Evolutionary conservation across 352 stramenopile genomes (phyloP).

Genomic region (Phytophthora idaei): DNA sequence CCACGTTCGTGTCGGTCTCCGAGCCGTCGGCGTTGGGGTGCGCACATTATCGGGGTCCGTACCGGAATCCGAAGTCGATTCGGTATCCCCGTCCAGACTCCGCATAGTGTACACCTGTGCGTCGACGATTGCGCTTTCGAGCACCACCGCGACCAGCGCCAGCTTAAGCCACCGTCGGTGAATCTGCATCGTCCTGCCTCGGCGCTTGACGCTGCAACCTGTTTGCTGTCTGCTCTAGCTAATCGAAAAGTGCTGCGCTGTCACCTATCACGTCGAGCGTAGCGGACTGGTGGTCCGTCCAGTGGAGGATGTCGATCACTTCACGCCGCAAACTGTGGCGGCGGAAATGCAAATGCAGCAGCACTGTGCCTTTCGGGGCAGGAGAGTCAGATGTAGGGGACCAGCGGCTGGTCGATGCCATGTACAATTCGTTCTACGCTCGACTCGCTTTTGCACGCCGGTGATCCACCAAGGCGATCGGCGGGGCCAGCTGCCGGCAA

Average conservation of each 20-base stretch:
- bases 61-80: neutral
- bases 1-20: constrained; percentile 21
- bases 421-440: constrained; percentile 31
- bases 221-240: constrained; percentile 7
- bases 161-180: constrained; percentile 34
- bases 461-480: constrained; percentile 34
- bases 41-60: neutral
- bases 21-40: constrained; percentile 27
- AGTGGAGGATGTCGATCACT: constrained; percentile 11
- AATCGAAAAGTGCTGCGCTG: constrained; percentile 23
- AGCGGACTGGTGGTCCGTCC: constrained; percentile 16
- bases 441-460: constrained; percentile 35
- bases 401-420: constrained; percentile 17
- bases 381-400: constrained; percentile 41
- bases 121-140: constrained; percentile 7
- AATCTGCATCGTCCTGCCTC: constrained; percentile 32
- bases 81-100: constrained; percentile 16
- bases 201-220: constrained; percentile 3
- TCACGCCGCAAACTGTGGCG: constrained; percentile 15
- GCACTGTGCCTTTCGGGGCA: constrained; percentile 14
- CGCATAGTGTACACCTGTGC: constrained; percentile 35
- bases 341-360: constrained; percentile 29
- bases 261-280: constrained; percentile 15
- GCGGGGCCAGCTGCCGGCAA: constrained; percentile 26
- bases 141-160: constrained; percentile 9